phyloP scores from a whole-genome alignment of 768 basidiomycete species.

The Leucocoprinus birnbaumii region DNA sequence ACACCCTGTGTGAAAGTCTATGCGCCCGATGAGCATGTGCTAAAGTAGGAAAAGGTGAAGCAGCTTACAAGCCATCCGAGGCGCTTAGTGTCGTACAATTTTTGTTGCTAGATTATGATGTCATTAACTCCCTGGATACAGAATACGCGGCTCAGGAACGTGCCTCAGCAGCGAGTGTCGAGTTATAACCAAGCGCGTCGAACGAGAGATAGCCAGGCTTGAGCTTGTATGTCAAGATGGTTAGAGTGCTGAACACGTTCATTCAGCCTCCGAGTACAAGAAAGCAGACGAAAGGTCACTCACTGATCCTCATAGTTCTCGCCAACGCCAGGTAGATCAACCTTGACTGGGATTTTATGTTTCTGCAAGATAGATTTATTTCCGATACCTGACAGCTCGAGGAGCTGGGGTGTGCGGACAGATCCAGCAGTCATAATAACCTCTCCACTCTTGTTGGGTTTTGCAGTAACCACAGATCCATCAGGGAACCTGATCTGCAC shows the following conservation, averaged over 20 bases:
- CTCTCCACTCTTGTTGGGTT: constrained; percentile 15
- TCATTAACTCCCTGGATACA: neutral
- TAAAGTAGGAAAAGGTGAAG: neutral
- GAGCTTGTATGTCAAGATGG: constrained; percentile 27
- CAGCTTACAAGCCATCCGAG: constrained; percentile 25
- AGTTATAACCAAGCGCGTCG: constrained; percentile 27
- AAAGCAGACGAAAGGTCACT: constrained; percentile 14
- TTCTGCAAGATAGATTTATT: constrained; percentile 45
- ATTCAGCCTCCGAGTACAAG: too few relatives aligned
- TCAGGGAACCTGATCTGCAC: constrained; percentile 13
- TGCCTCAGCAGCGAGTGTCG: constrained; percentile 24
- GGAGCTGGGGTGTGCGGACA: constrained; percentile 51
- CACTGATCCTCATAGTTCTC: constrained; percentile 54
- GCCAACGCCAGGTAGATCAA: constrained; percentile 59
- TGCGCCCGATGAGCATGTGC: neutral
- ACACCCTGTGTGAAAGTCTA: constrained; percentile 28
- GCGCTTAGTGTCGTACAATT: constrained; percentile 19
- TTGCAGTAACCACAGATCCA: constrained; percentile 1
- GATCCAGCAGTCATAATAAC: constrained; percentile 54
- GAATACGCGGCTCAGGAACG: constrained; percentile 19
- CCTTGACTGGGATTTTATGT: constrained; percentile 39
- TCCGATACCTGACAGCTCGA: constrained; percentile 61
- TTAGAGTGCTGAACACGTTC: constrained; percentile 19
- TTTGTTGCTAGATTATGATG: constrained; percentile 22
- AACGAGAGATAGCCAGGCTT: constrained; percentile 26